phyloP scores from a whole-genome alignment of 352 stramenopile genomes.

The Phytophthora fragariaefolia region DNA sequence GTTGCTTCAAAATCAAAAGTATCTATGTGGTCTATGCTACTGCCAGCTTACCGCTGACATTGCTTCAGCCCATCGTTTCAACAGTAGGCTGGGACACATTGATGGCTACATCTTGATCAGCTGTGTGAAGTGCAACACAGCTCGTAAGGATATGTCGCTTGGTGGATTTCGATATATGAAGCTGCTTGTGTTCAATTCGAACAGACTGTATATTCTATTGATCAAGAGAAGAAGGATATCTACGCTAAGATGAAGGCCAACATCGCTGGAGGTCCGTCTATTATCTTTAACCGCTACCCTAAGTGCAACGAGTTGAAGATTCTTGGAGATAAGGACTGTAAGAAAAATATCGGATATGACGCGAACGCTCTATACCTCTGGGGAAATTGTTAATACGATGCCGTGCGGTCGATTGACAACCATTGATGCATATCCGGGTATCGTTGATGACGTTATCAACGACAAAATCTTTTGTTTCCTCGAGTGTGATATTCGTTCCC shows the following conservation, averaged over 20 bases:
- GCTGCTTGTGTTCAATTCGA: too few species aligned
- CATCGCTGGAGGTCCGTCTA: too few species aligned
- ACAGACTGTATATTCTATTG: too few species aligned
- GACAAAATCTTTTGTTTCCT: background rate
- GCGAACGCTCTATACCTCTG: background rate
- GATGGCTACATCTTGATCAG: slow-evolving; percentile 25
- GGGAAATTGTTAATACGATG: background rate
- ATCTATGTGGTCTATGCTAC: slow-evolving; percentile 29
- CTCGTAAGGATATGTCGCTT: too few species aligned
- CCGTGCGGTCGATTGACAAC: background rate
- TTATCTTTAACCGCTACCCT: too few species aligned
- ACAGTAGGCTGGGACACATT: background rate
- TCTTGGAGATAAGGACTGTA: background rate
- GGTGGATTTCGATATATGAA: too few species aligned
- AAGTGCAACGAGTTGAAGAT: background rate
- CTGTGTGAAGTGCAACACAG: slow-evolving; percentile 34
- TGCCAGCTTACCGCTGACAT: slow-evolving; percentile 23
- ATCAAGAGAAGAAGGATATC: too few species aligned
- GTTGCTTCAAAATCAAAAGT: slow-evolving; percentile 26
- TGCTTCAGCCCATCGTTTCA: slow-evolving; percentile 31
- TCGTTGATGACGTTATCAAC: background rate
- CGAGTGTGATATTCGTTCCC: background rate
- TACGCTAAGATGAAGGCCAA: too few species aligned
- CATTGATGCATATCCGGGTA: background rate
- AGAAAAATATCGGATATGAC: slow-evolving; percentile 17